Evolutionary conservation across 2,329 filamentous ascomycete species (phyloP).

Genomic region (Fusarium domesticum): DNA sequence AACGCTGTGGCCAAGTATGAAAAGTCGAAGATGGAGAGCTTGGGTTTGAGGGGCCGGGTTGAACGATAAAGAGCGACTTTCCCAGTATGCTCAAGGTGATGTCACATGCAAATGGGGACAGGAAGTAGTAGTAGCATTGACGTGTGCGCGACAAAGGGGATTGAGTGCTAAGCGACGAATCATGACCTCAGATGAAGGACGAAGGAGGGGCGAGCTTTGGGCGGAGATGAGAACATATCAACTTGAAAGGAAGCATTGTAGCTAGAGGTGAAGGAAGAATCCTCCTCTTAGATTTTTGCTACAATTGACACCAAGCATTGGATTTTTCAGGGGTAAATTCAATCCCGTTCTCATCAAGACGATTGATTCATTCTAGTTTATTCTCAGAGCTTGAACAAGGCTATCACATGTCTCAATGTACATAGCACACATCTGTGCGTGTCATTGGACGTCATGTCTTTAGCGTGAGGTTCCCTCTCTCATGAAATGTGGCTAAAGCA

Average conservation of each 20-base stretch:
- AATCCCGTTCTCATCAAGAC: too few relatives aligned
- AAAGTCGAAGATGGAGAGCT: neutral
- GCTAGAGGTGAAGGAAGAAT: too few relatives aligned
- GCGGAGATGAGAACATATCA: neutral
- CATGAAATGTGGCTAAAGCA: neutral
- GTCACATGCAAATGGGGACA: conserved; percentile 28
- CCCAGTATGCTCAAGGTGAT: conserved; percentile 23
- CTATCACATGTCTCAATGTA: too few relatives aligned
- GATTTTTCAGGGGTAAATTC: too few relatives aligned
- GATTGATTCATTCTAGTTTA: too few relatives aligned
- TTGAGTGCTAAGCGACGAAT: conserved; percentile 11
- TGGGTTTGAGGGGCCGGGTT: conserved; percentile 9
- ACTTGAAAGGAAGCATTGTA: too few relatives aligned
- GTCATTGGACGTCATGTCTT: neutral
- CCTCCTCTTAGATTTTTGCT: too few relatives aligned
- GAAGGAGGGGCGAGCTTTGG: neutral
- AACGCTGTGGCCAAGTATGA: too few relatives aligned
- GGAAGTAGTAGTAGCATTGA: conserved; percentile 12
- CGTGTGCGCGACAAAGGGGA: conserved; percentile 5
- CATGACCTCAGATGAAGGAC: conserved; percentile 17
- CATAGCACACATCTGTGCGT: too few relatives aligned
- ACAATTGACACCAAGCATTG: too few relatives aligned
- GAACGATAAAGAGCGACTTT: conserved; percentile 7
- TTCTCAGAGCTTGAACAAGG: too few relatives aligned
- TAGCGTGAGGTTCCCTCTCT: neutral